Base-by-base conservation (phyloP, 306 rosid species). In the Astragalus membranaceus region DNA sequence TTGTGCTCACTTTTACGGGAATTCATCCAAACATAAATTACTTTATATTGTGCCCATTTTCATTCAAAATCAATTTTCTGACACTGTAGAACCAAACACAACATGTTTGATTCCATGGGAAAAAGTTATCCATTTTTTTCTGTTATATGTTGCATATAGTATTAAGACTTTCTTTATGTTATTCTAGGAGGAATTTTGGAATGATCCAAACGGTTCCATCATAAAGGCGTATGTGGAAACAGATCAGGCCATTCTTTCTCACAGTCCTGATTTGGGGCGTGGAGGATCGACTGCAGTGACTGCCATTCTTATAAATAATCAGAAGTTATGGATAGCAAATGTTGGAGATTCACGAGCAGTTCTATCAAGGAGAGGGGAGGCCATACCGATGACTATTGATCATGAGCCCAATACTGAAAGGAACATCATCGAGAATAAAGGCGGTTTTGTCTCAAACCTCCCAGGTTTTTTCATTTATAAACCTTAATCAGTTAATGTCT, bases 401-500 rank as follows among this genome's bases (percentile, higher is more conserved):
- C 98, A 89, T 8, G 96, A 92, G 74, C 96, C 95, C 33, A 89
- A 92, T 78, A 84, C 95, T 29, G 98, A 89, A 77, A 85, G 95
- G 47, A 79, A 82, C 68, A 79, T 86, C 77, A 89, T 92, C 4
- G 96, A 89, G 83, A 72, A 85, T 80, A 89, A 76, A 83, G 98
- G 98, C 0, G 96, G 98, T 68, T 92, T 92, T 70, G 96, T 92
- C 82, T 92, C 96, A 36, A 92, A 92, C 83, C 83, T 92, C 89
- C 95, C 98, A 92, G 98, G 98, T 92, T 92, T 80, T 92, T 92
- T 80, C 32, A 52, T 74, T 48, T 4, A 70, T 65, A 50, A 75
- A 70, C 72, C 77, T 64, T 73, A 20, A 56, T 41, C 36, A 62
- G 39, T 64, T 41, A 15, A 23, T 71, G 11, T 68, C 60, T 80